Evolutionary conservation across 2,329 filamentous ascomycete genomes (phyloP), one percentile per base, ranked within the genome.

Genomic region (Cercospora sp.): DNA sequence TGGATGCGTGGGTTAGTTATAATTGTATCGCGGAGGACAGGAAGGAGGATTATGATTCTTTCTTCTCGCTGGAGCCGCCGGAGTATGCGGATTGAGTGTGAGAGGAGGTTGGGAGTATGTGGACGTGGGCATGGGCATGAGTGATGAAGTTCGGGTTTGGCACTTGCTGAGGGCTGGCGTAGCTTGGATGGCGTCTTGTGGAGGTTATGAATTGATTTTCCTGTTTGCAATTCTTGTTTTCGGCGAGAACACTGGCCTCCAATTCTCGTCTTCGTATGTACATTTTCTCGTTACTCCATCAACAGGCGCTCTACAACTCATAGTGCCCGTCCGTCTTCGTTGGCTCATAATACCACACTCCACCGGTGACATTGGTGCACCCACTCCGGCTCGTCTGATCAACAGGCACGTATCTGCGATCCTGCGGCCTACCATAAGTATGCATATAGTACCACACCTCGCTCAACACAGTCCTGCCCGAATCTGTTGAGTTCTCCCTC

Each of bases 401-500:
- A 2, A 83, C 80, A 5, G 83, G 81, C 26, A 85, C 74, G 9
- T 79, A 82, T 48, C 84, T 77, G 2, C 80, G 81, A 64, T 83
- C 79, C 79, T 90, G 89, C 6, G 87, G 84, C 16, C 82, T 78
- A 3, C 88, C 88, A 65, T 82, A 83, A 1, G 86, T 85, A 77
- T 90, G 84, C 76, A 86, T 83, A 74, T 89, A 90, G 75, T 90
- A 91, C 88, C 88, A 91, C 12, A 89, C 82, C 82, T 91, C 89
- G 67, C 77, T 84, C 59, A 91, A 72, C 33, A 84, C 81, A 1
- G 87, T 90, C 69, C 80, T 79, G 1, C 89, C 88, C 65, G 80
- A 84, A 73, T 90, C 88, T 2, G 74, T 73, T 2, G 83, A 74
- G 60, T 72, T 84, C 26, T 62, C 62, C 20, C 84, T 84, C 68